These are phyloP conservation scores for Hypsizygus marmoreus DNA, from an alignment of 768 basidiomycete species.

Conservation along the genomic window DNA sequence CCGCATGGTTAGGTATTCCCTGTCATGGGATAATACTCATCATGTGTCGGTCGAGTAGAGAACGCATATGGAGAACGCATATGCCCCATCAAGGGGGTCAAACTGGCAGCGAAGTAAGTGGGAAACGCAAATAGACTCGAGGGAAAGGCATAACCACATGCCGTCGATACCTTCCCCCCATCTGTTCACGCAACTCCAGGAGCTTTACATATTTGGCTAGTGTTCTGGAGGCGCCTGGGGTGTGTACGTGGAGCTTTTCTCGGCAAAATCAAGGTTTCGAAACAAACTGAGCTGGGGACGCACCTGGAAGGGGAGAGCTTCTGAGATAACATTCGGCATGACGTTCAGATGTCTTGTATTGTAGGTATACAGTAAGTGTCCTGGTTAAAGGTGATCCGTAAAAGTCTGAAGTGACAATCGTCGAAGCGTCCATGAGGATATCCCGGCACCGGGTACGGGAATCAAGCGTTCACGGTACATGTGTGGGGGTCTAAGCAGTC, in stretches of 20 bases:
- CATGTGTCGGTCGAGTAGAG: not conserved
- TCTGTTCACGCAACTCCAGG: too few species aligned
- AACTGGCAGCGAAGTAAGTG: too few species aligned
- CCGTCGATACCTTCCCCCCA: too few species aligned
- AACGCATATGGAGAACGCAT: too few species aligned
- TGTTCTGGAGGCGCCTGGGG: too few species aligned
- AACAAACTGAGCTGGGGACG: too few species aligned
- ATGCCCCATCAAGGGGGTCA: too few species aligned
- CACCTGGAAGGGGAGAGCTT: not conserved
- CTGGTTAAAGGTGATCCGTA: slow-evolving; percentile 39
- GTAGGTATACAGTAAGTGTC: slow-evolving; percentile 51
- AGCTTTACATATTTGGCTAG: too few species aligned
- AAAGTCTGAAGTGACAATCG: slow-evolving; percentile 27
- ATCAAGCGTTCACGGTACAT: slow-evolving; percentile 30
- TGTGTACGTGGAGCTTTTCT: too few species aligned
- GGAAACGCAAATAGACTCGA: too few species aligned
- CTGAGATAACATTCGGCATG: slow-evolving; percentile 2
- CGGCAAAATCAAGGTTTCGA: too few species aligned
- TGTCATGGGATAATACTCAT: not conserved
- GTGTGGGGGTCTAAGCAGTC: slow-evolving; percentile 29
- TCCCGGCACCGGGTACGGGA: slow-evolving; percentile 30
- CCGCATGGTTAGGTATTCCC: not conserved
- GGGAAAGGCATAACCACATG: too few species aligned
- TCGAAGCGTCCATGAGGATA: slow-evolving; percentile 39
- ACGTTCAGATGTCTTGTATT: slow-evolving; percentile 39